Percentiles rank a stretch among this genome's conserved stretches.
phyloP scores from a whole-genome alignment of 306 rosid species.

The Quercus aquifolioides region DNA sequence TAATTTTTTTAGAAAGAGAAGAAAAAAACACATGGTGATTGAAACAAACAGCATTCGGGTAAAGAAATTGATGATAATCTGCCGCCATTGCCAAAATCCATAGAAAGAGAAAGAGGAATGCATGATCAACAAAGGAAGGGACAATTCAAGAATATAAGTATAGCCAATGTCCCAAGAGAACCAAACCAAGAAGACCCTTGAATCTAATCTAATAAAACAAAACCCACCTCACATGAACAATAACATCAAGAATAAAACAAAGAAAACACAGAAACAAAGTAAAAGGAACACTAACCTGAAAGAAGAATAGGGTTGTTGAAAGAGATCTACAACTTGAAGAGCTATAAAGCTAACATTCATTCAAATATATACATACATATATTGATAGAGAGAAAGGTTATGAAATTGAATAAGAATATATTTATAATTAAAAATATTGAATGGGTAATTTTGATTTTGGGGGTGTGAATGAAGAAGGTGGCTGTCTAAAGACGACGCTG shows the following conservation, averaged over 20 bases:
- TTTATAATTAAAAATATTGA: constrained; percentile 5
- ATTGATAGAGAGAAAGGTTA: constrained; percentile 7
- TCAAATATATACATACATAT: neutral
- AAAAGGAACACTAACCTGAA: constrained; percentile 29
- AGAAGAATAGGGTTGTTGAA: constrained; percentile 17
- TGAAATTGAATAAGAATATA: constrained; percentile 14
- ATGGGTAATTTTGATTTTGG: neutral
- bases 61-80: neutral
- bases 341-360: constrained; percentile 13
- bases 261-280: too few relatives aligned
- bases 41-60: neutral
- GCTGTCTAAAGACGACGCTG: constrained; percentile 12
- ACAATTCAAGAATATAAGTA: constrained; percentile 16
- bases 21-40: too few relatives aligned
- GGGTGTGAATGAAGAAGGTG: neutral
- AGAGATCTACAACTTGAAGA: constrained; percentile 41
- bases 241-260: neutral
- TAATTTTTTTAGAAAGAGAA: too few relatives aligned
- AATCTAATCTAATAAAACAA: constrained; percentile 10
- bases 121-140: constrained; percentile 5
- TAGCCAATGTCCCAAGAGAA: constrained; percentile 17
- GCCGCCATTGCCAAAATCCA: neutral
- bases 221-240: constrained; percentile 9
- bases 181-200: constrained; percentile 21
- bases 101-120: neutral